Percentiles rank a stretch among this genome's conserved stretches.
phyloP scores from a whole-genome alignment of 305 asterid species.

The Solanum chacoense region DNA sequence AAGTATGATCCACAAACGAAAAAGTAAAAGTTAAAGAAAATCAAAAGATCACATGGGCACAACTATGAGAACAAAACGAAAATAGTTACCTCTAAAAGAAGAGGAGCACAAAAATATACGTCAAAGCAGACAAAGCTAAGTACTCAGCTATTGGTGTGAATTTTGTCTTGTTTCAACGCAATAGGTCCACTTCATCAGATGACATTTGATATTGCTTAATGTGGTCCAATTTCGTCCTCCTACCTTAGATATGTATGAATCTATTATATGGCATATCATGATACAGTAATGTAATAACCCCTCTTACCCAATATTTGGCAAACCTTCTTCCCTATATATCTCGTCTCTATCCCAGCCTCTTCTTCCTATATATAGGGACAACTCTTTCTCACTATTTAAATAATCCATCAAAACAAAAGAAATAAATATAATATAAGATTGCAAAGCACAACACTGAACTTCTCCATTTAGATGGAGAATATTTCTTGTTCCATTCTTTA shows the following conservation, averaged over 20 bases:
- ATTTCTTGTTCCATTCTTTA: constrained; percentile 26
- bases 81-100: background rate
- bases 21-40: background rate
- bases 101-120: background rate
- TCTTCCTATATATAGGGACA: constrained; percentile 1
- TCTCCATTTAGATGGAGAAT: constrained; percentile 21
- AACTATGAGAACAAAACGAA: background rate
- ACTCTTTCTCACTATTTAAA: background rate
- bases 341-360: background rate
- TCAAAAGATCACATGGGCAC: background rate
- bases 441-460: background rate
- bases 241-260: background rate
- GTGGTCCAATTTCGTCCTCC: constrained; percentile 1
- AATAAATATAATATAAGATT: background rate
- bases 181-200: background rate
- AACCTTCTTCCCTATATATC: background rate
- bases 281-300: background rate
- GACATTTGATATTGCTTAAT: background rate
- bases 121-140: background rate
- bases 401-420: background rate
- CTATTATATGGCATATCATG: background rate
- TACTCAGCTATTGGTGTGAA: background rate
- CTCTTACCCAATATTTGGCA: background rate
- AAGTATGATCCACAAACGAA: background rate
- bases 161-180: background rate